These are phyloP conservation scores for Curvularia verruculosa DNA, from an alignment of 2,329 filamentous ascomycete genomes.

Conservation along the genomic window DNA sequence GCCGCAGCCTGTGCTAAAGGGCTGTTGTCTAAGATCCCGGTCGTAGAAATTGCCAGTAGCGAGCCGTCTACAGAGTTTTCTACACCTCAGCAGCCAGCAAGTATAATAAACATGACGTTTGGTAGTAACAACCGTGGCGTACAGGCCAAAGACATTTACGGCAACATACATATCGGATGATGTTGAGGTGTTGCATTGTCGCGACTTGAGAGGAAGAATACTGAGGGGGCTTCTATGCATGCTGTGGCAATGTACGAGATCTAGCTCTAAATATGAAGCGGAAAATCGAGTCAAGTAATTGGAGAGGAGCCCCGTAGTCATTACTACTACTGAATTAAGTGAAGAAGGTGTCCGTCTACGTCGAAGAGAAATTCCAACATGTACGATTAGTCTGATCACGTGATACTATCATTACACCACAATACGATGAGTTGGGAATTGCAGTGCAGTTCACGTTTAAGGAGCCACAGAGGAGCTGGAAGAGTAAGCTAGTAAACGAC, in stretches of 20 bases:
- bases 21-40: slow-evolving; percentile 8
- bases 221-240: neutral
- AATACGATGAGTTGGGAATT: neutral
- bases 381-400: no score
- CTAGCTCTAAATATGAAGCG: no score
- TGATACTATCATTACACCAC: no score
- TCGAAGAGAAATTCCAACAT: no score
- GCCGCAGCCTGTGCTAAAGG: slow-evolving; percentile 13
- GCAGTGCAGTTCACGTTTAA: neutral
- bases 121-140: slow-evolving; percentile 5
- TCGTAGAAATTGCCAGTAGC: neutral
- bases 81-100: neutral
- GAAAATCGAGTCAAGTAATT: no score
- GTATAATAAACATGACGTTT: slow-evolving; percentile 13
- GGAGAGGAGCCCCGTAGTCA: no score
- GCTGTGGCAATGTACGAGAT: no score
- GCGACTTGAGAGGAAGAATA: neutral
- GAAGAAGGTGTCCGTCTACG: no score
- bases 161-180: slow-evolving; percentile 1
- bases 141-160: neutral
- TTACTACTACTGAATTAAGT: no score
- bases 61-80: slow-evolving; percentile 4
- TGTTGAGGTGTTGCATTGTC: neutral
- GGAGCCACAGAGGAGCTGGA: neutral
- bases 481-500: neutral